Evolutionary conservation across 257 asterid genomes (phyloP), one percentile per base, ranked within the genome.

Genomic region (Capsicum chinense): DNA sequence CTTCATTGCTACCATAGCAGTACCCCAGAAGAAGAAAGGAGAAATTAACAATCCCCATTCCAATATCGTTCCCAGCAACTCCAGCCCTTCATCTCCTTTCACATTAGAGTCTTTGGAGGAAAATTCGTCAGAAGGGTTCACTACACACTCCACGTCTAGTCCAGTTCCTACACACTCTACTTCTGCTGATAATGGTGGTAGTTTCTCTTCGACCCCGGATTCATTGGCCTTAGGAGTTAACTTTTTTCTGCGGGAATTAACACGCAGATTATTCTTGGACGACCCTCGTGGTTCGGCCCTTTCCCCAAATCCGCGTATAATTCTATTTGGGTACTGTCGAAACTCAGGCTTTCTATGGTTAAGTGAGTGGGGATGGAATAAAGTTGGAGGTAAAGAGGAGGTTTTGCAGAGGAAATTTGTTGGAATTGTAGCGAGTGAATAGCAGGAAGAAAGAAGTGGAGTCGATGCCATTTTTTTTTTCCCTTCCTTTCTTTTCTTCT

Each of bases 1-100:
- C 90, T 96, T 94, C 99, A 96, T 96, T 44, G 98, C 98, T 83
- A 96, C 99, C 99, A 96, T 96, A 69, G 98, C 98, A 80, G 99
- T 96, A 76, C 99, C 99, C 99, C 98, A 96, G 85, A 96, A 96
- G 97, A 96, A 96, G 89, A 96, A 96, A 13, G 99, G 98, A 57
- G 99, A 96, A 80, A 96, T 89, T 87, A 96, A 81, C 87, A 96
- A 89, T 5, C 93, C 95, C 91, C 93, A 94, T 88, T 92, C 98
- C 92, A 90, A 86, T 44, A 89, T 87, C 33, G 85, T 62, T 80
- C 87, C 86, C 5, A 89, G 83, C 79, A 89, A 84, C 85, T 83
- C 89, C 68, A 88, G 68, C n/a, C 50, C 44, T 16, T 82, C 79
- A 67, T 52, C 37, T 15, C 12, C n/a, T 6, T 3, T 7, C 44